Evolutionary conservation across 192 early-diverging fungal genomes (phyloP), one percentile per base, ranked within the genome.

Genomic region (Podila clonocystis): DNA sequence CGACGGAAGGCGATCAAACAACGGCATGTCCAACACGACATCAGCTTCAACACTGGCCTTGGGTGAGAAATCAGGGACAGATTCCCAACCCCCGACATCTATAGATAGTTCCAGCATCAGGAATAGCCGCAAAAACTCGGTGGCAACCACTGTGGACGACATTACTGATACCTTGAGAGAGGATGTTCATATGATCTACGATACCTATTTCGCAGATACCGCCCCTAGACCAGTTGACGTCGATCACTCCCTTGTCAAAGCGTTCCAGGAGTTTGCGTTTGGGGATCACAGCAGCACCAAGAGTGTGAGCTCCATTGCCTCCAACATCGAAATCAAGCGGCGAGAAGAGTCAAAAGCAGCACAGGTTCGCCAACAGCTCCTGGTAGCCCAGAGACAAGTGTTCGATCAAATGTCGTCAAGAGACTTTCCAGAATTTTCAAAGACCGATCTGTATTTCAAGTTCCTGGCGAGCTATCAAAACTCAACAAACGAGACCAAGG

Each of bases 401-500:
- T 93, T 91, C 68, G 63, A 79, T 59, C 84, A 89, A 49, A 90
- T 96, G 87, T 82, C 88, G 61, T 61, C 55, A 17, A 83, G 85
- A 5, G 86, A 91, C 49, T 93, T 89, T 66, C 84, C 86, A 6
- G 72, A 86, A 31, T 94, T 94, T 66, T 75, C 89, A 67, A 82
- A 84, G 20, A 88, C 85, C 52, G 86, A 90, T 26, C 72, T 93
- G 3, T 94, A 92, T 58, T 86, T 90, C 68, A 85, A 90, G 38
- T 88, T 91, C 48, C 68, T 94, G 45, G 84, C 83, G 2, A 84
- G 87, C 22, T 87, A 89, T 28, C 86, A 88, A 12, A 85, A 74
- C 17, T 70, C 82, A n/a, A 63, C 69, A 5, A 38, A 58, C 13
- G 80, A 82, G 9, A 13, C 70, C 24, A 65, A 64, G 12, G 62